Base-by-base conservation (phyloP, 257 asterid genomes). In the Ligustrum vulgare region DNA sequence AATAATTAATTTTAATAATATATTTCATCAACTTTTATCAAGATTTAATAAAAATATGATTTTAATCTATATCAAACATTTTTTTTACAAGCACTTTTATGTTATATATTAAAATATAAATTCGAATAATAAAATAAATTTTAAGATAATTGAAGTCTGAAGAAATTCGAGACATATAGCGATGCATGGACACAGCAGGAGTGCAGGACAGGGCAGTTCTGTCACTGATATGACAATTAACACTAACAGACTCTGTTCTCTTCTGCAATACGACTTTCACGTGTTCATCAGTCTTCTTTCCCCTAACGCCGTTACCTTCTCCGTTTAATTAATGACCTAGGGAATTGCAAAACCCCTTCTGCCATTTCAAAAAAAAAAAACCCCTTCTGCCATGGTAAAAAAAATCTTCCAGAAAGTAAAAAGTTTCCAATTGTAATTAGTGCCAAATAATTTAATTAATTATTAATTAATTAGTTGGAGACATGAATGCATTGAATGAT, bases 221-320 rank as follows among this genome's bases (percentile, higher is more conserved):
- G 76, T 32, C 62, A 39, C 31, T 77, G 87, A 85, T 80, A 78
- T 82, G 90, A 88, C 89, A 77, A 80, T 60, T 80, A 73, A 80
- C 83, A 69, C 80, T 60, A 71, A 71, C 81, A 69, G 28, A 56
- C 78, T 58, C 51, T 39, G 47, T 15, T 4, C 15, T 2, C 15
- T 39, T 13, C 65, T 37, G 71, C 69, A 33, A 65, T 72, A 51
- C 39, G 25, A 33, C 69, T 31, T 47, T 71, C 88, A 78, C 87
- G 80, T 82, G 84, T 75, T 75, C 75, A 20, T 69, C 73, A 18
- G 28, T 31, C 75, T 34, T 33, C 68, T 54, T 43, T n/a, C 70
- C 20, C 37, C 75, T 65, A 36, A 75, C 78, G 85, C 81, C 83
- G 80, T 81, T 81, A 72, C 66, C 32, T 75, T 31, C 83, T 16